phyloP scores from a whole-genome alignment of 2,329 filamentous ascomycete genomes.

The Aspergillus brasiliensis region DNA sequence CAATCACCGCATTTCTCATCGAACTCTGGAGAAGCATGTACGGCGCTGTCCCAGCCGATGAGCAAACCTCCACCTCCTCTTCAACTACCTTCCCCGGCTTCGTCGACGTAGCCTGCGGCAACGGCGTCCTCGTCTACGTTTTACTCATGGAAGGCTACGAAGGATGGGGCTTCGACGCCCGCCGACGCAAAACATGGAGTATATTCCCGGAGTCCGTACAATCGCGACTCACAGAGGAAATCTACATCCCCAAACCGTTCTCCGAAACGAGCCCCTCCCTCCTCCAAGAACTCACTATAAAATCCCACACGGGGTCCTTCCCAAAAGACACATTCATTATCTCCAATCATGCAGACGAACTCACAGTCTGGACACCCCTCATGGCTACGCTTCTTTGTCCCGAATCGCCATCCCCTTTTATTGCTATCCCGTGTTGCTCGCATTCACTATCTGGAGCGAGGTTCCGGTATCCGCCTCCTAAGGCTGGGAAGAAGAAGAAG shows the following conservation, averaged over 20 bases:
- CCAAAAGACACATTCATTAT: constrained; percentile 81
- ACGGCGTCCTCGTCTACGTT: constrained; percentile 85
- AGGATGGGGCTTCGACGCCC: constrained; percentile 91
- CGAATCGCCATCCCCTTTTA: constrained; percentile 71
- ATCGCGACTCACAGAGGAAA: constrained; percentile 57
- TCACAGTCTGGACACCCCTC: constrained; percentile 93
- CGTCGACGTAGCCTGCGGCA: constrained; percentile 94
- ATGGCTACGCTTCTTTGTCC: constrained; percentile 65
- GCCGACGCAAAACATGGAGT: constrained; percentile 80
- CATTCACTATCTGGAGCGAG: constrained; percentile 76
- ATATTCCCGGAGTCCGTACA: constrained; percentile 62
- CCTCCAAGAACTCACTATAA: constrained; percentile 12
- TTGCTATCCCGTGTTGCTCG: constrained; percentile 94
- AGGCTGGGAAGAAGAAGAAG: constrained; percentile 19
- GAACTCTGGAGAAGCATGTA: constrained; percentile 92
- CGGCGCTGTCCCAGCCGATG: constrained; percentile 29
- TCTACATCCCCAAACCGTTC: constrained; percentile 62
- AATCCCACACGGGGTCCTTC: constrained; percentile 63
- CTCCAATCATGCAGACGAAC: constrained; percentile 94
- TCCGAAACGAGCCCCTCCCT: constrained; percentile 25
- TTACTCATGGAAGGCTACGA: constrained; percentile 76
- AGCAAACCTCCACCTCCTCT: constrained; percentile 11
- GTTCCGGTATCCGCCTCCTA: constrained; percentile 59
- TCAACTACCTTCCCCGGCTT: constrained; percentile 72
- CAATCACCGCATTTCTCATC: constrained; percentile 88